Conservation (phyloP, 495 filamentous ascomycete species). For the Aspergillus affinis region DNA sequence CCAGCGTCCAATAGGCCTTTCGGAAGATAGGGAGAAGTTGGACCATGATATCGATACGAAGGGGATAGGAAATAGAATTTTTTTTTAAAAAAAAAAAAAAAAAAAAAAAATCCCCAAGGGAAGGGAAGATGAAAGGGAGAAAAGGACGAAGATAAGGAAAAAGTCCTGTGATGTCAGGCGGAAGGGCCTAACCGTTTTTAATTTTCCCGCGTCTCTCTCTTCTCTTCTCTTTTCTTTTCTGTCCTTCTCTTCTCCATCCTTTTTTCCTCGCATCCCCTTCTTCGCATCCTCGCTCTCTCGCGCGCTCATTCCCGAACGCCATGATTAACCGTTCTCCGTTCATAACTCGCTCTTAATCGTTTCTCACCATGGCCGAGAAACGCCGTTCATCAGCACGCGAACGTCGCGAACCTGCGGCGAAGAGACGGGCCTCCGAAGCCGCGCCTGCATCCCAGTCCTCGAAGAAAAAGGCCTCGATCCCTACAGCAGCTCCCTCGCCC, state of each 20-base stretch:
- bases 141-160: neutral
- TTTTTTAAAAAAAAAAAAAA: too few species aligned
- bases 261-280: neutral
- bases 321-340: neutral
- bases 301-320: neutral
- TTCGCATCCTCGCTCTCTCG: neutral
- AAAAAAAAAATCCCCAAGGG: too few species aligned
- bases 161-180: neutral
- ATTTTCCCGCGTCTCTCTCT: slow-evolving; percentile 17
- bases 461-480: slow-evolving; percentile 43
- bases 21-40: slow-evolving; percentile 49
- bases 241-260: slow-evolving; percentile 5
- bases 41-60: slow-evolving; percentile 26
- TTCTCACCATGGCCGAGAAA: slow-evolving; percentile 43
- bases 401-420: slow-evolving; percentile 48
- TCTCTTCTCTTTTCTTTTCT: slow-evolving; percentile 16
- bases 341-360: neutral
- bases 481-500: slow-evolving; percentile 22
- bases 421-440: slow-evolving; percentile 48
- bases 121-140: too few species aligned
- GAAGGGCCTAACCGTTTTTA: slow-evolving; percentile 7
- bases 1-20: slow-evolving; percentile 59
- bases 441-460: slow-evolving; percentile 25
- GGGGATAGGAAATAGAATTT: neutral
- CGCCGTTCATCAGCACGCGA: slow-evolving; percentile 45